phyloP scores from a whole-genome alignment of 257 asterid species.

The Knoxia roxburghii region DNA sequence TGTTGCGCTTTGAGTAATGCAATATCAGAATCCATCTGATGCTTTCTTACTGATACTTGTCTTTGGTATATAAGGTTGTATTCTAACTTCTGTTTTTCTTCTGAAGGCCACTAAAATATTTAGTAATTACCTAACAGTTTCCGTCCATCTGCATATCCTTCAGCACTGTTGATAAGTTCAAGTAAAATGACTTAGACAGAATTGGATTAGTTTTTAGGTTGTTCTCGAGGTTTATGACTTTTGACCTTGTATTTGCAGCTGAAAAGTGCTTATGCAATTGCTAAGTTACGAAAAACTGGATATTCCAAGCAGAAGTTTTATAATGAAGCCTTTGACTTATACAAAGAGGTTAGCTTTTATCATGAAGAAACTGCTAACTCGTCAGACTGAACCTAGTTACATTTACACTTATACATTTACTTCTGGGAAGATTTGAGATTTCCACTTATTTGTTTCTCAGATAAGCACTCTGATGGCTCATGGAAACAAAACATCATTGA shows the following conservation, averaged over 20 bases:
- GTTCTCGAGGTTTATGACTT: conserved; percentile 9
- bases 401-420: conserved; percentile 19
- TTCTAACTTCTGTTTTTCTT: not conserved
- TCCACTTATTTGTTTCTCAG: conserved; percentile 31
- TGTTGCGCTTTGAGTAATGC: not conserved
- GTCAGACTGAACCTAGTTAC: conserved; percentile 16
- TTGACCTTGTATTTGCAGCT: conserved; percentile 50
- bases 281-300: conserved; percentile 71
- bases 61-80: not conserved
- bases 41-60: not conserved
- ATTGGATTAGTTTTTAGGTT: conserved; percentile 2
- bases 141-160: not conserved
- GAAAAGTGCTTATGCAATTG: conserved; percentile 76
- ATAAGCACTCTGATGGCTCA: conserved; percentile 76
- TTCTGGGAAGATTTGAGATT: not conserved
- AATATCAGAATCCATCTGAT: not conserved
- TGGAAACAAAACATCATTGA: conserved; percentile 70
- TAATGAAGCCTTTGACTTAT: conserved; percentile 58
- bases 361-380: conserved; percentile 10
- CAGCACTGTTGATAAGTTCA: not conserved
- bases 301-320: conserved; percentile 76
- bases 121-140: not conserved
- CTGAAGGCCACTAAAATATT: not conserved
- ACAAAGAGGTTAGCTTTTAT: conserved; percentile 66
- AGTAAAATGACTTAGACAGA: not conserved